Conservation (phyloP, 495 filamentous ascomycete species). For the Hypoxylon rickii region DNA sequence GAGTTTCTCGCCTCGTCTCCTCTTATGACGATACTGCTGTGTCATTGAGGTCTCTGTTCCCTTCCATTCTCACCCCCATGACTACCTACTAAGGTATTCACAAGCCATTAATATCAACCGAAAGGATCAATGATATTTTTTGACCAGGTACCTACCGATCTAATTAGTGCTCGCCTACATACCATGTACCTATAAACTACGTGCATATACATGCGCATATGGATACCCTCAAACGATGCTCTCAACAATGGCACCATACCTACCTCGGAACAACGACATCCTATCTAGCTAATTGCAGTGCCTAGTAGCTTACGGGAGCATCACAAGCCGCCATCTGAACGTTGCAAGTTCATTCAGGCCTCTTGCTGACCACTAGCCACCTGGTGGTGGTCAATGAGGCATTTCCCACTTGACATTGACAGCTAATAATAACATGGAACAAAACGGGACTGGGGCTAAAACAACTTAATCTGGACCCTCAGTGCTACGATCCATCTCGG, state of each 20-base stretch:
- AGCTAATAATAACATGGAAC: slow-evolving; percentile 10
- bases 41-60: too few relatives aligned
- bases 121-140: too few relatives aligned
- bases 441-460: slow-evolving; percentile 4
- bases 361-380: slow-evolving; percentile 16
- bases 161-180: too few relatives aligned
- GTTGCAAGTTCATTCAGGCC: slow-evolving; percentile 10
- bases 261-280: slow-evolving; percentile 25
- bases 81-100: too few relatives aligned
- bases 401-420: slow-evolving; percentile 26
- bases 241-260: slow-evolving; percentile 24
- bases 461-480: slow-evolving; percentile 14
- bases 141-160: too few relatives aligned
- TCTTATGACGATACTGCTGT: neutral
- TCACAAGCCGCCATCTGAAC: slow-evolving; percentile 20
- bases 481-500: slow-evolving; percentile 17
- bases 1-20: neutral
- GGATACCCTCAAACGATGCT: slow-evolving; percentile 10
- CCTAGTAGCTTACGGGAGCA: slow-evolving; percentile 30
- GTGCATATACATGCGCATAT: neutral
- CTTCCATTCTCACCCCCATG: too few relatives aligned
- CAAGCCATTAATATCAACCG: too few relatives aligned
- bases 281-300: slow-evolving; percentile 26
- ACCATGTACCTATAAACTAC: neutral
- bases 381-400: too few relatives aligned